phyloP scores from a whole-genome alignment of 768 basidiomycete genomes.

The Amanita polypyramis region DNA sequence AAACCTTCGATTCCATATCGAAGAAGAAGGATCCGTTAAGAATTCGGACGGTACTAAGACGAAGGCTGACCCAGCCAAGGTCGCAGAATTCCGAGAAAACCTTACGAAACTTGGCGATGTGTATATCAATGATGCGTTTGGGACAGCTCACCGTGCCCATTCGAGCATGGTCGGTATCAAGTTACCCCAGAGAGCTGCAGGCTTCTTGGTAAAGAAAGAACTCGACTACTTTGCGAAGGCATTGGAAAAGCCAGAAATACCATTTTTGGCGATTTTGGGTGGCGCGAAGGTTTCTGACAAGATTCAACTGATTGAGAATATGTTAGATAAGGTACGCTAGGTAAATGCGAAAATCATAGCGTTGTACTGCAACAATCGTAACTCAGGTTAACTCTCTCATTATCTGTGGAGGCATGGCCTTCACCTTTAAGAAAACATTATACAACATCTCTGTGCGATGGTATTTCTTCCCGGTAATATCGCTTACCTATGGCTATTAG shows the following conservation, averaged over 20 bases:
- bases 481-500: slow-evolving; percentile 25
- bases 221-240: slow-evolving; percentile 98
- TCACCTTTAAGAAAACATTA: slow-evolving; percentile 91
- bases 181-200: slow-evolving; percentile 84
- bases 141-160: slow-evolving; percentile 96
- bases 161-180: slow-evolving; percentile 98
- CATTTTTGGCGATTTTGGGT: slow-evolving; percentile 97
- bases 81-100: slow-evolving; percentile 75
- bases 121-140: slow-evolving; percentile 98
- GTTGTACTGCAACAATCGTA: background rate
- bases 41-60: slow-evolving; percentile 91
- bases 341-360: background rate
- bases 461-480: slow-evolving; percentile 1
- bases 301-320: slow-evolving; percentile 97
- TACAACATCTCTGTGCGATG: slow-evolving; percentile 57
- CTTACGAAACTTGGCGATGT: slow-evolving; percentile 92
- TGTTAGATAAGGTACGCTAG: slow-evolving; percentile 81
- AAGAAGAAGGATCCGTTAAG: slow-evolving; percentile 92
- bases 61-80: slow-evolving; percentile 79
- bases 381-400: slow-evolving; percentile 85
- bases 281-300: slow-evolving; percentile 99
- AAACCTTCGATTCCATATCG: slow-evolving; percentile 97
- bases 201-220: slow-evolving; percentile 97
- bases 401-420: slow-evolving; percentile 97
- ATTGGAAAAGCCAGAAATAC: slow-evolving; percentile 85